Evolutionary conservation across 805 yeast genomes (phyloP), one percentile per base, ranked within the genome.

Genomic region (Clavispora carvajalis): DNA sequence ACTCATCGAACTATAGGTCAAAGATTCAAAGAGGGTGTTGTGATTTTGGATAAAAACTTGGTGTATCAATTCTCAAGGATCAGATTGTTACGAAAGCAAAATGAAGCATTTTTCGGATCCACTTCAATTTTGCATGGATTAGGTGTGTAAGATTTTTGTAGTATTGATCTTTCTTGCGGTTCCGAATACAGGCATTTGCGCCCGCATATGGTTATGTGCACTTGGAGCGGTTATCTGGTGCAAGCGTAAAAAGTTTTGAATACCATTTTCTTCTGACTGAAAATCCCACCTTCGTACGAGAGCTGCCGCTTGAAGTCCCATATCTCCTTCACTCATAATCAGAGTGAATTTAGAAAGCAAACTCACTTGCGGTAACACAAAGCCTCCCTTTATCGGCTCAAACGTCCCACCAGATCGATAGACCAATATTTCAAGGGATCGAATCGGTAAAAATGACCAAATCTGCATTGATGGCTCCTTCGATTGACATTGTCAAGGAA

Each of bases 281-380:
- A 39, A 36, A 33, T 6, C 36, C 25, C n/a, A 33, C 39, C 33
- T 36, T 22, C 40, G 40, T 33, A 70, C 76, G 76, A 65, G 76
- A 70, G 76, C 76, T 70, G 76, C 76, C 76, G 76, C 73, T 59
- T 70, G 73, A 56, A 53, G 65, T 24, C 47, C 56, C 37, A 44
- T 45, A 38, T 24, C 36, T 40, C 38, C 34, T 35, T 36, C 51
- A 56, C 72, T 67, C 73, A 59, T 5, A 19, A 11, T 7, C 8
- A 6, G 23, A 31, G 34, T 31, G 34, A 31, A 21, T 31, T 3
- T 19, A 15, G 12, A 31, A 21, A 16, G n/a, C 7, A n/a, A 16
- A 15, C 10, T 10, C 16, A 4, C 19, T 28, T 15, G 18, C 12
- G 19, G 12, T 28, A n/a, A 25, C 29, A 24, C 34, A 4, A 28